A percentile compares a stretch with the other conserved stretches of the same genome.
Evolutionary conservation across 345 rosid species (phyloP).

Genomic region (Aurinia saxatilis): DNA sequence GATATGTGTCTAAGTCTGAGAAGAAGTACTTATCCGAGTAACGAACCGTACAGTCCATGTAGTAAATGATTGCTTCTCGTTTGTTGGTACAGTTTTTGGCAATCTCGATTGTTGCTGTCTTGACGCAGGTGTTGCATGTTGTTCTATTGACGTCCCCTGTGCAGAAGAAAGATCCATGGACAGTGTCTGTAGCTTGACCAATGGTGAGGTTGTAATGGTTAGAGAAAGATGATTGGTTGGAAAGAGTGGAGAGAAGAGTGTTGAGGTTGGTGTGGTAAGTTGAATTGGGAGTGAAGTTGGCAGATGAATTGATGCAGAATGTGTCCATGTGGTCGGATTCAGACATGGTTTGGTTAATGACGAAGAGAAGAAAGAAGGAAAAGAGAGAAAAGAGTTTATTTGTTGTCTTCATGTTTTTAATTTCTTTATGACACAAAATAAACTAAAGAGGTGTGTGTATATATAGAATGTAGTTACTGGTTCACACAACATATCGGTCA

Average conservation of each 20-base stretch:
- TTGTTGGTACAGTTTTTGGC: constrained; percentile 13
- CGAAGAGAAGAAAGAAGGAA: not conserved
- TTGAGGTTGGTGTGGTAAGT: constrained; percentile 18
- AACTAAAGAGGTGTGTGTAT: too few species aligned
- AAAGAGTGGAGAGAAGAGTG: constrained; percentile 12
- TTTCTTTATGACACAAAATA: too few species aligned
- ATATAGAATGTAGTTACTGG: too few species aligned
- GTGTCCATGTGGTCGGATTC: constrained; percentile 2
- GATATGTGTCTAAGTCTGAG: not conserved
- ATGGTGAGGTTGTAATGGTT: constrained; percentile 16
- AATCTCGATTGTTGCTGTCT: not conserved
- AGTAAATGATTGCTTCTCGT: constrained; percentile 28
- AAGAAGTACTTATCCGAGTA: constrained; percentile 25
- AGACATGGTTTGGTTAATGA: not conserved
- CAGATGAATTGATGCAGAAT: constrained; percentile 3
- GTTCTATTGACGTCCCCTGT: constrained; percentile 19
- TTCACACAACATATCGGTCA: too few species aligned
- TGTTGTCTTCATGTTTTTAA: not conserved
- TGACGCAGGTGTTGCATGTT: constrained; percentile 31
- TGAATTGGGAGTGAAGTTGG: constrained; percentile 1
- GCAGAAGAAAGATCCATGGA: constrained; percentile 33
- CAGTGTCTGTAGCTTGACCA: constrained; percentile 14
- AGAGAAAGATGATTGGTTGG: constrained; percentile 1
- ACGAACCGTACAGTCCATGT: constrained; percentile 32
- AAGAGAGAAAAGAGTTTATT: constrained; percentile 2